phyloP scores from a whole-genome alignment of 2,329 filamentous ascomycete genomes.

The Thielaviopsis populi region DNA sequence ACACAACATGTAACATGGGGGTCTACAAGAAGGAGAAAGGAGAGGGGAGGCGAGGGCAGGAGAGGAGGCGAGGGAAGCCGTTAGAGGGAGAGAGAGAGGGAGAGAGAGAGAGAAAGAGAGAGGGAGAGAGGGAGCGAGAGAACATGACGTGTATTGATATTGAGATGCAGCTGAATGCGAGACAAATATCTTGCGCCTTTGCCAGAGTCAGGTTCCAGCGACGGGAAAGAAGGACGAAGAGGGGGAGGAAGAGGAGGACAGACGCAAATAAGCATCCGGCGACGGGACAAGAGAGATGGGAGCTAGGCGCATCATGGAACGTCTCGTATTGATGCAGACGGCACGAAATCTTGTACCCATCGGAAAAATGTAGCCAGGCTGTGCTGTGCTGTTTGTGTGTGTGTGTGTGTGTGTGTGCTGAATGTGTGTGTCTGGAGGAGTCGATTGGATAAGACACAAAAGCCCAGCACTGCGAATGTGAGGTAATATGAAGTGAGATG shows the following conservation, averaged over 20 bases:
- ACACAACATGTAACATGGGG: not conserved
- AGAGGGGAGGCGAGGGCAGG: too few species aligned
- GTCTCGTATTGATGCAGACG: not conserved
- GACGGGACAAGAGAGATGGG: not conserved
- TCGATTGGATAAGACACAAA: too few species aligned
- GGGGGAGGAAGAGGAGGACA: not conserved
- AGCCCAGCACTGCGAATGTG: too few species aligned
- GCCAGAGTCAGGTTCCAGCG: not conserved
- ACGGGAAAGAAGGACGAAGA: not conserved
- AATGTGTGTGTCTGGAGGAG: too few species aligned
- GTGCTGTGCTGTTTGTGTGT: too few species aligned
- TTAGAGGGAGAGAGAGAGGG: not conserved
- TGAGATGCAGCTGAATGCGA: not conserved
- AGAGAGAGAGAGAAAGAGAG: not conserved
- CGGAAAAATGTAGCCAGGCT: not conserved
- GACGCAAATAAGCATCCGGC: not conserved
- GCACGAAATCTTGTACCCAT: not conserved
- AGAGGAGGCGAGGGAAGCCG: not conserved
- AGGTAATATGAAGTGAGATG: too few species aligned
- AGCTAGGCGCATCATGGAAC: not conserved
- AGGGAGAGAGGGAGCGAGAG: not conserved
- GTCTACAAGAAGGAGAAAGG: not conserved
- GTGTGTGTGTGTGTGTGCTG: too few species aligned
- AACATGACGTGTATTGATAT: slow-evolving; percentile 2
- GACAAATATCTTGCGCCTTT: not conserved